Conservation (phyloP, 805 yeast genomes). For the Kregervanrija fluxuum region DNA sequence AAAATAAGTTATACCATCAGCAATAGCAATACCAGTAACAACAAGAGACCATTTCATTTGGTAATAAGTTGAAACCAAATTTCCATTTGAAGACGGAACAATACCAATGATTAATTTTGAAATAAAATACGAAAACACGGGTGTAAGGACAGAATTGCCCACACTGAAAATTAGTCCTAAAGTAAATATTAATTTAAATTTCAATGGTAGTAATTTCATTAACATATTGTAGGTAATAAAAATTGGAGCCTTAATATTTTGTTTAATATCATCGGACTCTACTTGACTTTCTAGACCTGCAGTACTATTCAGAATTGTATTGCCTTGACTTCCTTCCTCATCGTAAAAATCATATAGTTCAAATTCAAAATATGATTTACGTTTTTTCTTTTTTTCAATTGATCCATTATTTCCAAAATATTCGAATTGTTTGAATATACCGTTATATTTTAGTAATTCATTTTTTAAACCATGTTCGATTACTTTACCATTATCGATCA, state of each 20-base stretch:
- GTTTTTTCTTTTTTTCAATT: not conserved
- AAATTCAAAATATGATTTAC: constrained; percentile 1
- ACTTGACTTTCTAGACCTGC: not conserved
- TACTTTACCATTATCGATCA: constrained; percentile 55
- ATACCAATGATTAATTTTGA: constrained; percentile 63
- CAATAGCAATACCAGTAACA: constrained; percentile 53
- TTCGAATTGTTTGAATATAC: constrained; percentile 8
- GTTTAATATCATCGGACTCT: constrained; percentile 7
- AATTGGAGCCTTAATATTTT: constrained; percentile 5
- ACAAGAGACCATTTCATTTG: constrained; percentile 60
- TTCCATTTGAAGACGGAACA: constrained; percentile 34
- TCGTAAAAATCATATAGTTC: not conserved
- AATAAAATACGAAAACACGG: constrained; percentile 72
- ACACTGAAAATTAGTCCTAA: constrained; percentile 50
- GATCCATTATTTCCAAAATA: constrained; percentile 2
- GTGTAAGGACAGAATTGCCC: constrained; percentile 57
- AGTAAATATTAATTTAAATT: constrained; percentile 20
- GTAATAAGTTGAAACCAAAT: constrained; percentile 21
- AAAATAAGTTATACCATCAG: constrained; percentile 55
- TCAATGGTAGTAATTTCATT: constrained; percentile 2
- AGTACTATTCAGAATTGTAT: not conserved
- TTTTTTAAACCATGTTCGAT: constrained; percentile 35
- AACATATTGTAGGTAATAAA: constrained; percentile 5
- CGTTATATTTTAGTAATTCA: constrained; percentile 21
- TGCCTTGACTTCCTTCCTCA: not conserved